A percentile compares a stretch with the other conserved stretches of the same genome.
Evolutionary conservation across 2,329 filamentous ascomycete genomes (phyloP).

Genomic region (Ophiognomonia clavigignenti-juglandacearum): DNA sequence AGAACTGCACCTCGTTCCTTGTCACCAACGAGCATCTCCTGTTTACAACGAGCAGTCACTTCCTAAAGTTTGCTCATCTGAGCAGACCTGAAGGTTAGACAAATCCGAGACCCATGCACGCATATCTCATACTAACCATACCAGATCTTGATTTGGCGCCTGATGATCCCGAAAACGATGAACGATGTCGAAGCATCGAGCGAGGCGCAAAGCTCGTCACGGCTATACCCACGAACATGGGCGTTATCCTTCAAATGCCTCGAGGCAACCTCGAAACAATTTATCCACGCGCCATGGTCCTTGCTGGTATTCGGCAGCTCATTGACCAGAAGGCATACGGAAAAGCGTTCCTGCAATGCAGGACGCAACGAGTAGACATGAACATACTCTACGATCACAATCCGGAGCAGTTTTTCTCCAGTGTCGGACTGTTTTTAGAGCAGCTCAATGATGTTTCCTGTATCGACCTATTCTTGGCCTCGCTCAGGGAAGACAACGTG

Average conservation of each 20-base stretch:
- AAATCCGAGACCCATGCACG: too few species aligned
- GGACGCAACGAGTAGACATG: constrained; percentile 93
- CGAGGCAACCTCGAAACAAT: constrained; percentile 94
- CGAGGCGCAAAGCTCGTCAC: constrained; percentile 82
- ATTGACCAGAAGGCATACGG: constrained; percentile 79
- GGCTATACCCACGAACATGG: constrained; percentile 83
- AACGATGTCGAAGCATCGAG: constrained; percentile 88
- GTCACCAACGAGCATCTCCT: constrained; percentile 78
- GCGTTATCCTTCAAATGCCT: constrained; percentile 88
- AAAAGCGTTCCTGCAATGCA: constrained; percentile 79
- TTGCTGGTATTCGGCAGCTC: constrained; percentile 79
- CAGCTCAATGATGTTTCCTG: constrained; percentile 78
- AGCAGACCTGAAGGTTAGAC: constrained; percentile 56
- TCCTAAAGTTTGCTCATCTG: constrained; percentile 91
- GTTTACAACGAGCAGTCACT: constrained; percentile 86
- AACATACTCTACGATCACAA: constrained; percentile 94
- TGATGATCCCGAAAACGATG: constrained; percentile 88
- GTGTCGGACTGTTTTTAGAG: constrained; percentile 71
- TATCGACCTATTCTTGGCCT: constrained; percentile 87
- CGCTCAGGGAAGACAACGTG: constrained; percentile 85
- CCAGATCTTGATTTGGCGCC: constrained; percentile 74
- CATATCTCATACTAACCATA: constrained; percentile 20
- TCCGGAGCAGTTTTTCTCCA: constrained; percentile 78
- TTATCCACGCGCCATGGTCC: constrained; percentile 84
- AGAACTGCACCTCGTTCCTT: constrained; percentile 89